phyloP scores from a whole-genome alignment of 495 filamentous ascomycete species.

The Penicillium maclennaniae region DNA sequence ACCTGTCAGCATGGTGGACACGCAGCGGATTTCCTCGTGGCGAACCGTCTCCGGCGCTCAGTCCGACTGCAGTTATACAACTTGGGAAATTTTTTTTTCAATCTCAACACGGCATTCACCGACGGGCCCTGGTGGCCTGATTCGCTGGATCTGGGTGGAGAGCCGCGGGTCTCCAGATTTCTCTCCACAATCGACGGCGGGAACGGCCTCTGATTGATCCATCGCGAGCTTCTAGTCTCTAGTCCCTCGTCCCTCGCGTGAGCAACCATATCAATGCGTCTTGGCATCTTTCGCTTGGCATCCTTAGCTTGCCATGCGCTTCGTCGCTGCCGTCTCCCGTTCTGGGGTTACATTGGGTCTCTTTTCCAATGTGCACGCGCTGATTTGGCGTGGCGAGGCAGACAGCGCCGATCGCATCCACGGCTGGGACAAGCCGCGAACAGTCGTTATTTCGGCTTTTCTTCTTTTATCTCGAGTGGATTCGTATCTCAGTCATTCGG shows the following conservation, averaged over 20 bases:
- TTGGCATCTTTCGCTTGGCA: no score
- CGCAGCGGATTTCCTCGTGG: conserved; percentile 1
- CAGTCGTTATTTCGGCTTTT: background rate
- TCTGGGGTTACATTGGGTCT: conserved; percentile 34
- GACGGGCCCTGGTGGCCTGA: conserved; percentile 6
- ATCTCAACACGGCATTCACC: conserved; percentile 19
- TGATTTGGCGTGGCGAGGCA: conserved; percentile 10
- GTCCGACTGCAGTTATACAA: background rate
- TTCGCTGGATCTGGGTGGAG: conserved; percentile 15
- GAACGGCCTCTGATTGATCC: conserved; percentile 9
- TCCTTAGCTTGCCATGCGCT: conserved; percentile 17
- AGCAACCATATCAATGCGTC: background rate
- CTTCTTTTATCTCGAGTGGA: conserved; percentile 3
- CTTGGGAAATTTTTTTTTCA: conserved; percentile 8
- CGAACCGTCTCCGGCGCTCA: background rate
- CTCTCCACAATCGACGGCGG: background rate
- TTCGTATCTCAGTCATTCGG: background rate
- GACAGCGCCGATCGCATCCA: conserved; percentile 23
- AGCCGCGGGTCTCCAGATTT: conserved; percentile 4
- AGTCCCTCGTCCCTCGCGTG: background rate
- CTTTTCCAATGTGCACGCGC: background rate
- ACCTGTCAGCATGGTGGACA: background rate
- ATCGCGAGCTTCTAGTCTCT: background rate
- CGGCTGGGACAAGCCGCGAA: conserved; percentile 7
- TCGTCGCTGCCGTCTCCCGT: background rate